These are phyloP conservation scores for Aspergillus chevalieri DNA, from an alignment of 2,329 filamentous ascomycete genomes.

Conservation along the genomic window DNA sequence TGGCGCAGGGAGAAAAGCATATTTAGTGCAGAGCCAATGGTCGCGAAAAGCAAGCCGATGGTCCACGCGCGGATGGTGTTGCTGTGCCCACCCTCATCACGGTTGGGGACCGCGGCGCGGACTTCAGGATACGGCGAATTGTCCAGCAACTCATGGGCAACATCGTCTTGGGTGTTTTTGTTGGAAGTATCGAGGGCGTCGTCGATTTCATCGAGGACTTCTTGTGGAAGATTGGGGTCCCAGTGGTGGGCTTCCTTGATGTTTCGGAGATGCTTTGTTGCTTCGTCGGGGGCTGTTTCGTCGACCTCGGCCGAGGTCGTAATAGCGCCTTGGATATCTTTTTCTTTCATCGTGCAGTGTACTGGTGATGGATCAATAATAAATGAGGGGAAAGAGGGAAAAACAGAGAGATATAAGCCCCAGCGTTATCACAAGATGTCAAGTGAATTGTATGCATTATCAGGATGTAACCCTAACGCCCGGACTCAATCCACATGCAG, in stretches of 20 bases:
- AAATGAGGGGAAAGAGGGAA: no score
- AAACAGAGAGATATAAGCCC: not conserved
- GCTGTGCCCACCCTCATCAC: slow-evolving; percentile 58
- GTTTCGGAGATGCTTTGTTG: slow-evolving; percentile 41
- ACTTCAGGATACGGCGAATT: slow-evolving; percentile 65
- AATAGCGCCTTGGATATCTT: slow-evolving; percentile 9
- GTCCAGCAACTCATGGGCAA: slow-evolving; percentile 57
- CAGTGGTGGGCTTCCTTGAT: slow-evolving; percentile 58
- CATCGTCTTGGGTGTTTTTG: slow-evolving; percentile 50
- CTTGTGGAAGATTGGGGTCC: slow-evolving; percentile 60
- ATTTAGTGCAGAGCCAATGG: slow-evolving; percentile 57
- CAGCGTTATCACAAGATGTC: no score
- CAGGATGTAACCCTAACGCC: no score
- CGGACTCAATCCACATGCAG: no score
- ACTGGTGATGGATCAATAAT: no score
- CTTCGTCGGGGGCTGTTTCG: slow-evolving; percentile 18
- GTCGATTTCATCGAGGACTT: slow-evolving; percentile 56
- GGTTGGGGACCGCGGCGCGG: slow-evolving; percentile 59
- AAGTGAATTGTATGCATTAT: no score
- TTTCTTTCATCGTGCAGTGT: no score
- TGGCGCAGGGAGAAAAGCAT: slow-evolving; percentile 54
- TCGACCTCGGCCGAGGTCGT: slow-evolving; percentile 12
- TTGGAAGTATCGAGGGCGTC: slow-evolving; percentile 51
- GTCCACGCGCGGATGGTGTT: slow-evolving; percentile 61
- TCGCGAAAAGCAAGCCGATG: slow-evolving; percentile 57